These are phyloP conservation scores for Colletotrichum sansevieriae DNA, from an alignment of 2,329 filamentous ascomycete genomes.

Conservation along the genomic window DNA sequence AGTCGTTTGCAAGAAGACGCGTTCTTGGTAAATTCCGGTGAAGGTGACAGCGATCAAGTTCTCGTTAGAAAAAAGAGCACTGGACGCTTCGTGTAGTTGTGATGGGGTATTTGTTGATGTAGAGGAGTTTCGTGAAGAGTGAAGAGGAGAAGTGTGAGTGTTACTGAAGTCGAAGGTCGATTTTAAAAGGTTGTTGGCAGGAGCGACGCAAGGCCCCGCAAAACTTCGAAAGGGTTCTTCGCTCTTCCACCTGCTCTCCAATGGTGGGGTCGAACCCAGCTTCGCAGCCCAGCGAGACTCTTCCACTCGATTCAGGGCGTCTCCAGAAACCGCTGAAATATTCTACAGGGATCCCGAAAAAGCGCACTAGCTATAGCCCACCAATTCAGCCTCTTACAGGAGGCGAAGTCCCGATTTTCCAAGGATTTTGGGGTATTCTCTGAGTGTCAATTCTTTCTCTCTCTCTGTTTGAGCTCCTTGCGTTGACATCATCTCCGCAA, in stretches of 20 bases:
- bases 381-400: conserved; percentile 23
- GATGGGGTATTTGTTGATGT: conserved; percentile 32
- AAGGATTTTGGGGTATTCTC: neutral
- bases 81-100: conserved; percentile 26
- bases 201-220: conserved; percentile 40
- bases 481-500: conserved; percentile 38
- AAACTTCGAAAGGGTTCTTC: conserved; percentile 41
- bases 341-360: conserved; percentile 33
- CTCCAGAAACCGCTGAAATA: conserved; percentile 33
- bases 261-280: conserved; percentile 36
- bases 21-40: conserved; percentile 26
- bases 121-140: conserved; percentile 28
- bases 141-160: conserved; percentile 5
- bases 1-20: conserved; percentile 22
- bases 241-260: conserved; percentile 38
- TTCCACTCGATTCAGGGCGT: conserved; percentile 25
- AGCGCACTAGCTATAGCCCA: neutral
- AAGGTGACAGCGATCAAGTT: conserved; percentile 25
- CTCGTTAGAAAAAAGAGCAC: conserved; percentile 29
- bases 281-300: conserved; percentile 30
- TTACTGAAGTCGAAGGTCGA: conserved; percentile 15
- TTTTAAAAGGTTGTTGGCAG: conserved; percentile 39
- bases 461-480: conserved; percentile 8
- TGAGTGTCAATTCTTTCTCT: conserved; percentile 4
- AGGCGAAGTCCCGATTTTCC: conserved; percentile 31